These are phyloP conservation scores for Plicaturopsis crispa DNA, from an alignment of 768 basidiomycete genomes.

Conservation along the genomic window DNA sequence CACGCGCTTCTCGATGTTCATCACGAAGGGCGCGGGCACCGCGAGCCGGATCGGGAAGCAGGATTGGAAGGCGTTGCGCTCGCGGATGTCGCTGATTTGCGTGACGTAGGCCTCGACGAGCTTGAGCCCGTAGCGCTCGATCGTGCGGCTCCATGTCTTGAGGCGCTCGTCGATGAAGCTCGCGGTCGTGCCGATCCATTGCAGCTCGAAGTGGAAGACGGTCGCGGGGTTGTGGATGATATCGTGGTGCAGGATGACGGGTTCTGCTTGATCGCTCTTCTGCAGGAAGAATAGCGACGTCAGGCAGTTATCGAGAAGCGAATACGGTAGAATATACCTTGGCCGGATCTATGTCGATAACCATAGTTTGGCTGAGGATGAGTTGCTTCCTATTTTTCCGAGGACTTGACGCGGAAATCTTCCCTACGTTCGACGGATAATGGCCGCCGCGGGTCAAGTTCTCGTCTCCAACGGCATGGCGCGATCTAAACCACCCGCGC, in stretches of 20 bases:
- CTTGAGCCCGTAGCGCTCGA: constrained; percentile 85
- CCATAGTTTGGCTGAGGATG: constrained; percentile 82
- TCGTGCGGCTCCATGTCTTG: constrained; percentile 70
- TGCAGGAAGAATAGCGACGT: too few relatives aligned
- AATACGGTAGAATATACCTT: constrained; percentile 44
- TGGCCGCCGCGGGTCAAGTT: constrained; percentile 20
- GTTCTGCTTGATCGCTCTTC: constrained; percentile 84
- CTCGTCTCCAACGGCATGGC: constrained; percentile 39
- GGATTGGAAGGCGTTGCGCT: constrained; percentile 86
- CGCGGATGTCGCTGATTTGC: constrained; percentile 81
- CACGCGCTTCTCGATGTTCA: constrained; percentile 59
- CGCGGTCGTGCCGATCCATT: constrained; percentile 95
- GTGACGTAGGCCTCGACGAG: constrained; percentile 92
- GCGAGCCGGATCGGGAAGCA: constrained; percentile 80
- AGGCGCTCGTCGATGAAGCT: constrained; percentile 86
- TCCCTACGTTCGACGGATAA: constrained; percentile 28
- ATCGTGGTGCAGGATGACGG: constrained; percentile 86
- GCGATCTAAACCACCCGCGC: constrained; percentile 61
- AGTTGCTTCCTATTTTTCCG: constrained; percentile 50
- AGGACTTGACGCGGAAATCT: constrained; percentile 27
- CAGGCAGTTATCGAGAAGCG: constrained; percentile 8
- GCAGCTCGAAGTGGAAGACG: constrained; percentile 94
- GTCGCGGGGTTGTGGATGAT: constrained; percentile 92
- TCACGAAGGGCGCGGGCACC: constrained; percentile 63
- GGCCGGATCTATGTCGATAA: constrained; percentile 78